These are phyloP conservation scores for Epichloe sibirici DNA, from an alignment of 2,329 filamentous ascomycete genomes.

Conservation along the genomic window DNA sequence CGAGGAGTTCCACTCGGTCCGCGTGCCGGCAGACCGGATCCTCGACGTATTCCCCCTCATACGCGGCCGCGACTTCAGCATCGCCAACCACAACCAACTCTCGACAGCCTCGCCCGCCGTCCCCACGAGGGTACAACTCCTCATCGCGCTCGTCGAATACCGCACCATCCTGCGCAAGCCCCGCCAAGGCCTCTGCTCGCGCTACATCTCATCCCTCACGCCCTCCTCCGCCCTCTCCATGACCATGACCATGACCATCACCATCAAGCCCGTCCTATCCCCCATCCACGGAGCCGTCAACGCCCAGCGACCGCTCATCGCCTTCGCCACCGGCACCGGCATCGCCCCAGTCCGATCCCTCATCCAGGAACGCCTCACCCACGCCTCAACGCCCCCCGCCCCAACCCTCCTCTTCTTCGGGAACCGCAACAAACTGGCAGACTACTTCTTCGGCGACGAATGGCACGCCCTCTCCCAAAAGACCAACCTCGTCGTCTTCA, in stretches of 20 bases:
- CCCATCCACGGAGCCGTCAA: conserved; percentile 27
- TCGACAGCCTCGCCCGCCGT: conserved; percentile 14
- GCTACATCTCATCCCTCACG: conserved; percentile 60
- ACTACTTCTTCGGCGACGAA: conserved; percentile 74
- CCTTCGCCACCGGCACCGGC: conserved; percentile 77
- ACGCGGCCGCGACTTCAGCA: conserved; percentile 86
- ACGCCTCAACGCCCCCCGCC: conserved; percentile 11
- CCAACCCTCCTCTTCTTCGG: conserved; percentile 67
- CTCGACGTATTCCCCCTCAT: conserved; percentile 68
- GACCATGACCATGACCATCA: conserved; percentile 49
- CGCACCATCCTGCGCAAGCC: conserved; percentile 75
- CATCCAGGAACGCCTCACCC: conserved; percentile 55
- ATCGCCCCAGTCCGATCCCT: conserved; percentile 74
- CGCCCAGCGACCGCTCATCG: conserved; percentile 47
- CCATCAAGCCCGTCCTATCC: conserved; percentile 34
- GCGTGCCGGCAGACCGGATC: conserved; percentile 62
- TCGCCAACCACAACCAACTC: conserved; percentile 56
- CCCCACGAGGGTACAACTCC: conserved; percentile 45
- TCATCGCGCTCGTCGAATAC: conserved; percentile 85
- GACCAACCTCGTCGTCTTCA: conserved; percentile 20
- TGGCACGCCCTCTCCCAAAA: conserved; percentile 37
- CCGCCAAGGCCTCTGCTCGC: conserved; percentile 78
- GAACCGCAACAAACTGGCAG: conserved; percentile 58
- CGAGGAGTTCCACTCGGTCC: conserved; percentile 76
- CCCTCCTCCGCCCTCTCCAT: conserved; percentile 48